Evolutionary conservation across 179 eudicot genomes (phyloP).

Genomic region (Sideroxylon spinosum): DNA sequence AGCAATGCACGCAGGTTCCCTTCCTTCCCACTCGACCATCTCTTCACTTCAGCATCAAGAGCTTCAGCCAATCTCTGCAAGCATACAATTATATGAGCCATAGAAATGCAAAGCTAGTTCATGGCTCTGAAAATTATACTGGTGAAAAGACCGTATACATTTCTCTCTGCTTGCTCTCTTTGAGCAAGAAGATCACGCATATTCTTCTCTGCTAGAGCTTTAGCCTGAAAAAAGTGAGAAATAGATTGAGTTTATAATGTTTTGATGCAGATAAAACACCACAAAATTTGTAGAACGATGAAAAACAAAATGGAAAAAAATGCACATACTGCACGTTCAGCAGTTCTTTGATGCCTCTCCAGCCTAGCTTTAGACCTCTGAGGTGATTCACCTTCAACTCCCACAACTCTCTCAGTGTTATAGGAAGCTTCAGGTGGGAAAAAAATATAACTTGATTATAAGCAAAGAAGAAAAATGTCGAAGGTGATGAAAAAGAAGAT

Average conservation of each 20-base stretch:
- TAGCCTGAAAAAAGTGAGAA: constrained; percentile 50
- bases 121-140: constrained; percentile 7
- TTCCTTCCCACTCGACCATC: constrained; percentile 98
- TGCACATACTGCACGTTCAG: constrained; percentile 77
- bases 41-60: constrained; percentile 86
- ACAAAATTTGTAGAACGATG: background rate
- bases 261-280: background rate
- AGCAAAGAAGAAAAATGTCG: background rate
- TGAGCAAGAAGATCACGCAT: constrained; percentile 78
- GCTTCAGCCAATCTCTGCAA: constrained; percentile 82
- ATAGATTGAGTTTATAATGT: constrained; percentile 10
- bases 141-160: constrained; percentile 35
- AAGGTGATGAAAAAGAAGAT: constrained; percentile 7
- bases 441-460: background rate
- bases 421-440: background rate
- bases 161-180: constrained; percentile 85
- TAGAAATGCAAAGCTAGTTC: constrained; percentile 11
- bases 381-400: constrained; percentile 60
- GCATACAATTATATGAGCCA: constrained; percentile 17
- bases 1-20: constrained; percentile 95
- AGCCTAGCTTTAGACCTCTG: constrained; percentile 83
- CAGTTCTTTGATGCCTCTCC: constrained; percentile 83
- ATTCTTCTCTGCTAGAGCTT: constrained; percentile 92
- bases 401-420: constrained; percentile 30
- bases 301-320: constrained; percentile 10